Base-by-base conservation (phyloP, 768 basidiomycete genomes). In the Botryobasidium botryosum region DNA sequence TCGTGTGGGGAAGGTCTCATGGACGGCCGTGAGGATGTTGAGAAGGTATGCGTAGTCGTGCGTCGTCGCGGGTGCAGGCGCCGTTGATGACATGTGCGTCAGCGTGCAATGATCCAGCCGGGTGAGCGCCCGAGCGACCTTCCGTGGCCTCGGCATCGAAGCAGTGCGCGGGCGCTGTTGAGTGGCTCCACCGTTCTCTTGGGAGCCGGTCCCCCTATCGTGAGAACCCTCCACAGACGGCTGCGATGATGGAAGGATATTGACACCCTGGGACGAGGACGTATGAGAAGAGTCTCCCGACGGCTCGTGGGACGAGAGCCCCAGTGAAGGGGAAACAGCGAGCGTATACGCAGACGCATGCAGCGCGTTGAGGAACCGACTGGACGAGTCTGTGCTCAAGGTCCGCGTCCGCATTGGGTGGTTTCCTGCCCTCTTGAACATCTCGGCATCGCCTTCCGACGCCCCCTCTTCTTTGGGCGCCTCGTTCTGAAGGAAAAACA, bases 331-430 rank as follows among this genome's bases (percentile, higher is more conserved):
- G 0, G 83, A 72, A 13, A 79, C 82, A 2, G 80, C 79, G 15
- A 92, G 68, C 29, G 78, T 74, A 55, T 79, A 94, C 6, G 78
- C 53, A 56, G 86, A 82, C 2, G 84, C 84, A 55, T 90, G 79
- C 3, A 79, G 63, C 21, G 81, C 79, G 52, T 87, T 74, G 26
- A 90, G 68, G 50, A 88, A 83, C 47, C 79, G 74, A 17, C 68
- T 77, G 8, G 70, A 71, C 42, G 65, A 58, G 55, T 79, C 81
- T 37, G 53, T 49, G 25, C 21, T 27, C n/a, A n/a, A n/a, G n/a
- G 32, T 5, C 31, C 17, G 17, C 21, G n/a, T 50, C 43, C 8
- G 43, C 41, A 45, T 43, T 41, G 24, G 27, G 17, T 38, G 35
- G 15, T 45, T 29, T 52, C 33, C 31, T 31, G n/a, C 18, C 40